A percentile compares a stretch with the other conserved stretches of the same genome.
phyloP scores from a whole-genome alignment of 2,329 filamentous ascomycete genomes.

The Calcarisporium arbuscula region DNA sequence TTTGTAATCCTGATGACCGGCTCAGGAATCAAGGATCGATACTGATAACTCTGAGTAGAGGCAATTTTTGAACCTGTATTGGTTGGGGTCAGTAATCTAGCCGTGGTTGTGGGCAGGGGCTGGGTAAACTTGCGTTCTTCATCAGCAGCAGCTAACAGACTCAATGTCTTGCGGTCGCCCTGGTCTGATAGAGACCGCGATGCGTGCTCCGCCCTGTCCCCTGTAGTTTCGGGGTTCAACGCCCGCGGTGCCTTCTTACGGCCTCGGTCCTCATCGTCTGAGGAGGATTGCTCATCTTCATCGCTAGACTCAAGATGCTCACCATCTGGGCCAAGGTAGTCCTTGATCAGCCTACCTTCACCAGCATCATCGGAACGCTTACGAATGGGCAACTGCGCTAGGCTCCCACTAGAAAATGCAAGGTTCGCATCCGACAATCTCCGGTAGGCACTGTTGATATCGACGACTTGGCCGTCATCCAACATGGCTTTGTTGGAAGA shows the following conservation, averaged over 20 bases:
- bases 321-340: conserved; percentile 59
- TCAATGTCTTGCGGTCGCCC: conserved; percentile 42
- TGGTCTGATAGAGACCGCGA: conserved; percentile 24
- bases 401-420: conserved; percentile 53
- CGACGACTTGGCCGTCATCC: conserved; percentile 55
- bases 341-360: conserved; percentile 58
- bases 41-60: conserved; percentile 46
- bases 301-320: conserved; percentile 64
- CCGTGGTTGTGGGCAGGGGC: neutral
- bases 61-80: conserved; percentile 47
- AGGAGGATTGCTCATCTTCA: conserved; percentile 57
- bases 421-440: conserved; percentile 67
- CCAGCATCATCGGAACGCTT: conserved; percentile 39
- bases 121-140: conserved; percentile 61
- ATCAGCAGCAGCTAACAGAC: conserved; percentile 66
- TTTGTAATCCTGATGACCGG: conserved; percentile 60
- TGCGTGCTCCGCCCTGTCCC: conserved; percentile 27
- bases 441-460: conserved; percentile 64
- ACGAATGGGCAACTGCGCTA: conserved; percentile 55
- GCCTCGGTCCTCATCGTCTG: conserved; percentile 63
- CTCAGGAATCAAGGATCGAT: conserved; percentile 59
- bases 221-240: conserved; percentile 32
- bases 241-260: conserved; percentile 48
- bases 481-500: conserved; percentile 39
- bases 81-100: conserved; percentile 16